These are phyloP conservation scores for Hylodesmum podocarpum DNA, from an alignment of 306 rosid species.

Conservation along the genomic window DNA sequence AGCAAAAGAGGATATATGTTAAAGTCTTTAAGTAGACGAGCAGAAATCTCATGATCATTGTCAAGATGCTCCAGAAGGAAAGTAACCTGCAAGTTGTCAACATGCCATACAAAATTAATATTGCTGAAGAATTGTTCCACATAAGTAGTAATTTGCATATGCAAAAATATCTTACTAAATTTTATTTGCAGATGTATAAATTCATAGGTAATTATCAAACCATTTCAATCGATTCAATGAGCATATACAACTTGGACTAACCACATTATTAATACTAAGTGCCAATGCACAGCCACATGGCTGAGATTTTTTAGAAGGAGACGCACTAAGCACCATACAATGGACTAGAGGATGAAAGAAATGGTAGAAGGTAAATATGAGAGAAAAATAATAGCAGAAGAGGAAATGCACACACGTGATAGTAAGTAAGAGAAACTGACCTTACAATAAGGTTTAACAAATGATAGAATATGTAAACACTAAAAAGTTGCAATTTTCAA, in stretches of 20 bases:
- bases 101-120: slow-evolving; percentile 20
- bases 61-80: slow-evolving; percentile 61
- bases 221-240: slow-evolving; percentile 10
- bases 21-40: slow-evolving; percentile 52
- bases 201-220: not conserved
- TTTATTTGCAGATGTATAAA: not conserved
- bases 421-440: not conserved
- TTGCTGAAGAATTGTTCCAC: not conserved
- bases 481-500: not conserved
- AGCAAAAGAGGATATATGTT: slow-evolving; percentile 77
- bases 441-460: not conserved
- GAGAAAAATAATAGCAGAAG: not conserved
- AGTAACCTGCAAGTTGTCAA: slow-evolving; percentile 53
- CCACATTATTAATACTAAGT: not conserved
- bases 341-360: not conserved
- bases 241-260: slow-evolving; percentile 1
- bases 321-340: not conserved
- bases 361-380: not conserved
- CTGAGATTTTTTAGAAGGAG: slow-evolving; percentile 10
- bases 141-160: not conserved
- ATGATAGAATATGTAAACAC: not conserved
- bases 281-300: not conserved
- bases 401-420: not conserved
- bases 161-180: not conserved
- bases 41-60: slow-evolving; percentile 37